Evolutionary conservation across 1,139 yeast species (phyloP).

Genomic region (Pichia sp.): DNA sequence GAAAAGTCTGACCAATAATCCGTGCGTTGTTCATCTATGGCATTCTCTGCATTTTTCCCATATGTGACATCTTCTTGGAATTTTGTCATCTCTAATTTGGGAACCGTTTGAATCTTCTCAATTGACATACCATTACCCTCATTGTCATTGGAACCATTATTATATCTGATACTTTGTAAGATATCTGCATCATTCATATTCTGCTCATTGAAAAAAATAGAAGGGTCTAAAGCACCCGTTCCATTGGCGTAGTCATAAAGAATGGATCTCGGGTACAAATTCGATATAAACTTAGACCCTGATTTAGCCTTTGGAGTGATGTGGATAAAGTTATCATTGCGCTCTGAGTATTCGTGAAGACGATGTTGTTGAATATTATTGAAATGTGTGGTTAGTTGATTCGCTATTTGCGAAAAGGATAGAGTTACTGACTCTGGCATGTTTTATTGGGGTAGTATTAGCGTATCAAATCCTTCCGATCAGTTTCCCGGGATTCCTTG

Average conservation of each 20-base stretch:
- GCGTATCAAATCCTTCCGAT: too few species aligned
- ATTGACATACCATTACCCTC: not conserved
- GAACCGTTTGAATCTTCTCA: constrained; percentile 12
- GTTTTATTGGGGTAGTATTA: too few species aligned
- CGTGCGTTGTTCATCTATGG: constrained; percentile 37
- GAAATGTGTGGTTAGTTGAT: constrained; percentile 69
- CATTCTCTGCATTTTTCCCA: constrained; percentile 19
- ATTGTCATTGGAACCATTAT: too few species aligned
- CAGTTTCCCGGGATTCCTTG: too few species aligned
- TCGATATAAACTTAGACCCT: constrained; percentile 20
- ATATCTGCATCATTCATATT: not conserved
- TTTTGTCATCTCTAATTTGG: constrained; percentile 33
- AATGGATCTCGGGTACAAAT: constrained; percentile 71
- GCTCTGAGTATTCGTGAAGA: constrained; percentile 37
- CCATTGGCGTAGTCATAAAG: constrained; percentile 73
- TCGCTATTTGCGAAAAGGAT: constrained; percentile 65
- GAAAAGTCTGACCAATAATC: constrained; percentile 80
- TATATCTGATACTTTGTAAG: too few species aligned
- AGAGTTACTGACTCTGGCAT: constrained; percentile 37
- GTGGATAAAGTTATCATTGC: constrained; percentile 2
- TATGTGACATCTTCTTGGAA: constrained; percentile 59
- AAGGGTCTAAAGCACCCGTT: constrained; percentile 50
- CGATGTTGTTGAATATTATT: constrained; percentile 72
- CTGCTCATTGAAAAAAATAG: constrained; percentile 37
- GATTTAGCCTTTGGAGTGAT: constrained; percentile 6